Base-by-base conservation (phyloP, 805 yeast genomes). In the Kuraishia cidri region DNA sequence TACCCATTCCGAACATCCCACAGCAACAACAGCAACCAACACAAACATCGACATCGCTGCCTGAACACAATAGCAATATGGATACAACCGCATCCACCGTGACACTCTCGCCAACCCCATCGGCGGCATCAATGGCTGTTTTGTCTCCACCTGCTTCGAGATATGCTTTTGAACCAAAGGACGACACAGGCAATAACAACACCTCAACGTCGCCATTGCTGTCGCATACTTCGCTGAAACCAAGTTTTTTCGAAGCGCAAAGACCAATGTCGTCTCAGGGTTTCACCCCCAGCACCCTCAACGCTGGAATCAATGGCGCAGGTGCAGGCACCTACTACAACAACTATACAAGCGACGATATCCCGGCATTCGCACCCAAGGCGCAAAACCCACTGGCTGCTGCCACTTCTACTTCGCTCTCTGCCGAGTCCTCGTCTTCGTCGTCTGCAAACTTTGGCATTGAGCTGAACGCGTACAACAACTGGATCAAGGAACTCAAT, bases 81-180 rank as follows among this genome's bases (percentile, higher is more conserved):
- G n/a, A n/a, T n/a, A n/a, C n/a, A n/a, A n/a, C n/a, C n/a, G n/a
- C n/a, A n/a, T n/a, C n/a, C n/a, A n/a, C n/a, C n/a, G n/a, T n/a
- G n/a, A n/a, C n/a, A n/a, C 23, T 24, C 12, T 24, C 84, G 21
- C 82, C 82, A 31, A 78, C 81, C 2, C 82, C 75, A 56, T 78
- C 78, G 38, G 76, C 74, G 26, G 85, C 86, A 19, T 69, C 76
- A 41, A 78, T 72, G 31, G 85, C 80, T 12, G 68, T 64, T 37
- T 70, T 75, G 26, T 80, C 81, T 21, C 78, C 78, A 3, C 33
- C 33, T 11, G 18, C 22, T 1, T 50, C 56, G 14, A 30, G 58
- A 6, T 51, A 51, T 37, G 46, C 48, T 5, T 54, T 49, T 39
- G 56, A 41, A 11, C 33, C 39, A 3, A 13, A 34, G n/a, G 39